Conservation (phyloP, 1,284 basidiomycete genomes). For the Porodaedalea pini region DNA sequence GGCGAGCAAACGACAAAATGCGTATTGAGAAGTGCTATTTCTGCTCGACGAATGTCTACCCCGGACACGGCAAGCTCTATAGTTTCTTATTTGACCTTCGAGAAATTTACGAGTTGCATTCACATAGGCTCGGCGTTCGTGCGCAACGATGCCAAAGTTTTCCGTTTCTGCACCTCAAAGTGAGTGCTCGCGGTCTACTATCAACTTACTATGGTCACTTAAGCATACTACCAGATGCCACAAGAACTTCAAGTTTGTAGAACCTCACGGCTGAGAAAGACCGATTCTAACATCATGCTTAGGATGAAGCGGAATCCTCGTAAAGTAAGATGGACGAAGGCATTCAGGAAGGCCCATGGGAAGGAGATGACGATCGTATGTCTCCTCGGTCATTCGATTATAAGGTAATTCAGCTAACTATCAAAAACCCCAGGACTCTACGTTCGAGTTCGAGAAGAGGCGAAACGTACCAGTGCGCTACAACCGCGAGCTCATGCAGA, state of each 20-base stretch:
- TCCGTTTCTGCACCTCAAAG: conserved; percentile 96
- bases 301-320: conserved; percentile 99
- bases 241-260: conserved; percentile 91
- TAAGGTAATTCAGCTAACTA: background rate
- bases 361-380: conserved; percentile 99
- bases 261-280: background rate
- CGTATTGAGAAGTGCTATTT: conserved; percentile 89
- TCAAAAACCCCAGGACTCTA: conserved; percentile 74
- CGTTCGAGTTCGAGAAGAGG: conserved; percentile 99
- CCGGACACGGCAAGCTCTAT: conserved; percentile 72
- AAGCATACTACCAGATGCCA: conserved; percentile 68
- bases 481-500: conserved; percentile 90
- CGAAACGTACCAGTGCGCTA: conserved; percentile 98
- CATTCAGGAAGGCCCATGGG: conserved; percentile 97
- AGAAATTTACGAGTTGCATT: background rate
- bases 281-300: conserved; percentile 20
- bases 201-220: background rate
- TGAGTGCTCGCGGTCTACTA: conserved; percentile 38
- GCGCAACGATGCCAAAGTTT: conserved; percentile 94
- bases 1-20: conserved; percentile 41
- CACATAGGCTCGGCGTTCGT: conserved; percentile 83
- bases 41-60: conserved; percentile 93
- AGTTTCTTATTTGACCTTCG: background rate
- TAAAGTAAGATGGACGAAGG: conserved; percentile 99
- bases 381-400: conserved; percentile 17